phyloP scores from a whole-genome alignment of 257 asterid species.

The Fraxinus quadrangulata region DNA sequence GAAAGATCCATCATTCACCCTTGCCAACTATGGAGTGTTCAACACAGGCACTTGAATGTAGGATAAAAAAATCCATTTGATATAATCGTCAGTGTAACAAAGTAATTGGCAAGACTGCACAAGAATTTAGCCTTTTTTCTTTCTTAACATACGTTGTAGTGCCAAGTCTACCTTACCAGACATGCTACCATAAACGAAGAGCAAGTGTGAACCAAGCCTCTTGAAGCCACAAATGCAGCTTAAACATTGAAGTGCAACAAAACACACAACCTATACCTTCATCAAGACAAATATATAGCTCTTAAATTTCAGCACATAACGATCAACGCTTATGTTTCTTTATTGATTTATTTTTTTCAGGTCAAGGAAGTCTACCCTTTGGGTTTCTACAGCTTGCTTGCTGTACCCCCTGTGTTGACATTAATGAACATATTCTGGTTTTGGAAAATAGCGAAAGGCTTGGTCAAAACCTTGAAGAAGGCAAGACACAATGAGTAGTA shows the following conservation, averaged over 20 bases:
- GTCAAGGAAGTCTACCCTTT: slow-evolving; percentile 57
- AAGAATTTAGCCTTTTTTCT: neutral
- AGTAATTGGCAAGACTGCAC: neutral
- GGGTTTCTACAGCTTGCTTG: slow-evolving; percentile 76
- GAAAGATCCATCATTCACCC: neutral
- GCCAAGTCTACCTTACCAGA: neutral
- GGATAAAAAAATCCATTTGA: neutral
- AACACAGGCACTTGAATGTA: neutral
- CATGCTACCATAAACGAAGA: neutral
- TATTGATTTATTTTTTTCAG: slow-evolving; percentile 39
- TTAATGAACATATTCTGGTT: slow-evolving; percentile 80
- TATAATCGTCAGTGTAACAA: neutral
- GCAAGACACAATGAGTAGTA: slow-evolving; percentile 48
- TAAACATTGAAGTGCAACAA: too few species aligned
- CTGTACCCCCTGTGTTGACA: slow-evolving; percentile 60
- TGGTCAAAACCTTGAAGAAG: slow-evolving; percentile 73
- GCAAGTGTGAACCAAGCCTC: too few species aligned
- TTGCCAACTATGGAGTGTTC: neutral
- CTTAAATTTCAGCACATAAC: too few species aligned
- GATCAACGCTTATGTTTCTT: neutral
- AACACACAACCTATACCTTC: too few species aligned
- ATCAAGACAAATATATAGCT: too few species aligned
- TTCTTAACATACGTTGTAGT: neutral
- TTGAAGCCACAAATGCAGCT: too few species aligned
- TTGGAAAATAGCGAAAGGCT: slow-evolving; percentile 77